These are phyloP conservation scores for Chiua virens DNA, from an alignment of 768 basidiomycete species.

Conservation along the genomic window DNA sequence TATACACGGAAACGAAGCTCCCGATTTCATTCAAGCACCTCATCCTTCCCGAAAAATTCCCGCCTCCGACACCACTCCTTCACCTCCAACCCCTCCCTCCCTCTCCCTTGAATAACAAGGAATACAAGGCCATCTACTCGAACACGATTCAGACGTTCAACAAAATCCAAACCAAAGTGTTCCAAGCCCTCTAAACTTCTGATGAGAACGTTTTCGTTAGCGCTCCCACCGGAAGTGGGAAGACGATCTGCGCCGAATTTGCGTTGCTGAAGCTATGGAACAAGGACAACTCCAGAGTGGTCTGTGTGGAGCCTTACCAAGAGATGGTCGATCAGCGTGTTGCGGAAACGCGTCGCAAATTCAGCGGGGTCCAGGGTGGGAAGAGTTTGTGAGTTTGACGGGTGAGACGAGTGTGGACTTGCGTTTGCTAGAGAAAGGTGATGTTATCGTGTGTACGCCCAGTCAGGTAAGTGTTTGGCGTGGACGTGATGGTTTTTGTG, in stretches of 20 bases:
- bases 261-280: constrained; percentile 95
- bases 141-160: constrained; percentile 87
- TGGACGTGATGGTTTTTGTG: too few species aligned
- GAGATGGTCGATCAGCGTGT: constrained; percentile 96
- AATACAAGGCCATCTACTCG: constrained; percentile 86
- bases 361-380: constrained; percentile 77
- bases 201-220: constrained; percentile 98
- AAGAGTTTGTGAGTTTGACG: constrained; percentile 90
- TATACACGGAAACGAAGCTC: constrained; percentile 91
- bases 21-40: constrained; percentile 98
- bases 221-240: constrained; percentile 95
- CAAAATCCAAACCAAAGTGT: constrained; percentile 99
- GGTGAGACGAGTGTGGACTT: constrained; percentile 94
- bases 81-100: constrained; percentile 90
- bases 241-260: constrained; percentile 97
- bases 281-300: constrained; percentile 80
- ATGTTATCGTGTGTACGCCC: constrained; percentile 94
- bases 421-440: constrained; percentile 84
- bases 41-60: constrained; percentile 96
- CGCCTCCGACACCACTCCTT: constrained; percentile 88
- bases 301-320: constrained; percentile 95
- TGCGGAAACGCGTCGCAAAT: constrained; percentile 86
- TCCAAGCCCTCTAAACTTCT: constrained; percentile 94
- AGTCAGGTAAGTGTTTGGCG: constrained; percentile 57
- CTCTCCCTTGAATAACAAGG: constrained; percentile 89